These are phyloP conservation scores for Nepenthes alata DNA, from an alignment of 179 eudicot genomes.

Conservation along the genomic window DNA sequence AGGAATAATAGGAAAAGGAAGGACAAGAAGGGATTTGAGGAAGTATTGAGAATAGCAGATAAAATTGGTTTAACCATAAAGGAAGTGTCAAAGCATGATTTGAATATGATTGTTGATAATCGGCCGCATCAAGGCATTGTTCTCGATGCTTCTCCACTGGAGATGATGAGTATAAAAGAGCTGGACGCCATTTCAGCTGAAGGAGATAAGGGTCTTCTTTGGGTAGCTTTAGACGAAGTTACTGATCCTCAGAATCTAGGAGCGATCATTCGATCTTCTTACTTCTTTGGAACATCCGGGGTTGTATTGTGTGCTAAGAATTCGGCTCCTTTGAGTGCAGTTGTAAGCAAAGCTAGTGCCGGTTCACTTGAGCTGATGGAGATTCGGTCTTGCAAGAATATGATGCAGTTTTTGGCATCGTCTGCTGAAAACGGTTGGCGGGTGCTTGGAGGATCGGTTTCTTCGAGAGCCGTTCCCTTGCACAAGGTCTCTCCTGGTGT, in stretches of 20 bases:
- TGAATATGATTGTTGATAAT: conserved; percentile 77
- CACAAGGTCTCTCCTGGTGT: conserved; percentile 44
- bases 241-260: conserved; percentile 93
- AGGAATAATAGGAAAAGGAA: conserved; percentile 66
- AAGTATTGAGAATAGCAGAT: conserved; percentile 61
- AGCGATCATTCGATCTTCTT: conserved; percentile 79
- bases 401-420: conserved; percentile 89
- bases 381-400: conserved; percentile 79
- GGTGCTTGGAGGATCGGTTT: conserved; percentile 82
- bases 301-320: conserved; percentile 85
- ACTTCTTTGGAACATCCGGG: conserved; percentile 89
- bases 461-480: conserved; percentile 54
- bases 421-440: conserved; percentile 93
- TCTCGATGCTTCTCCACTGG: conserved; percentile 88
- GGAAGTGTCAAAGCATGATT: conserved; percentile 86
- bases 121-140: conserved; percentile 98
- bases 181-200: conserved; percentile 45
- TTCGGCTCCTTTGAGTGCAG: conserved; percentile 73
- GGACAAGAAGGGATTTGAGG: conserved; percentile 93
- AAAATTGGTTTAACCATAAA: conserved; percentile 45
- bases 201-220: conserved; percentile 44
- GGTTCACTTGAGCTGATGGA: conserved; percentile 90
- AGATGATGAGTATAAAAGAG: conserved; percentile 65
- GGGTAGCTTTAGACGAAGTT: conserved; percentile 97
- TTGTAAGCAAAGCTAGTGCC: conserved; percentile 60